These are phyloP conservation scores for Paraurostyla sp. DNA, from an alignment of 73 alveolate species.

Conservation along the genomic window DNA sequence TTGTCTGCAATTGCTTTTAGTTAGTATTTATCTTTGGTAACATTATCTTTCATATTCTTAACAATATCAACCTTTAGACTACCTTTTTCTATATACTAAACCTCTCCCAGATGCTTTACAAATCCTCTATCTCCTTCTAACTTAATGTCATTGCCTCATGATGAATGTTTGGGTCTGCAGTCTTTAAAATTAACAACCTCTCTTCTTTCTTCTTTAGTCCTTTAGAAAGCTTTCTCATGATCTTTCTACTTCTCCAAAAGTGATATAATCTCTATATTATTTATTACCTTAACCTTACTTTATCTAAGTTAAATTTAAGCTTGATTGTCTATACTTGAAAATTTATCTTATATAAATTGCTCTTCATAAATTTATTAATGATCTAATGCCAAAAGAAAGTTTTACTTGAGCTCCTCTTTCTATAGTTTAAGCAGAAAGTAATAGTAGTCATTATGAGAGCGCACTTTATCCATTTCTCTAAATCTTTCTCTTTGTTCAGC, in stretches of 20 bases:
- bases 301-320: conserved; percentile 4
- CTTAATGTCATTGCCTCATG: not conserved
- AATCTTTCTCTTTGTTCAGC: not conserved
- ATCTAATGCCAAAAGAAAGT: not conserved
- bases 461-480: not conserved
- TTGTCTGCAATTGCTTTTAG: not conserved
- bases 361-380: not conserved
- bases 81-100: conserved; percentile 13
- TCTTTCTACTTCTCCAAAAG: not conserved
- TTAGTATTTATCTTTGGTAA: not conserved
- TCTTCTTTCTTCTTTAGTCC: conserved; percentile 42
- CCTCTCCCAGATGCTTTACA: conserved; percentile 31
- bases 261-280: not conserved
- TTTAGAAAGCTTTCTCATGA: conserved; percentile 28
- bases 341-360: not conserved
- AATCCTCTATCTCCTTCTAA: conserved; percentile 15
- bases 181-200: conserved; percentile 31
- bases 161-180: conserved; percentile 23
- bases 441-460: conserved; percentile 33
- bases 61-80: conserved; percentile 23
- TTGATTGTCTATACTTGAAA: not conserved
- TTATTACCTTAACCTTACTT: not conserved
- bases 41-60: conserved; percentile 9
- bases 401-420: conserved; percentile 15
- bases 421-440: not conserved